Percentiles rank a stretch among this genome's conserved stretches.
phyloP scores from a whole-genome alignment of 768 basidiomycete genomes.

The Sarcomyxa edulis region DNA sequence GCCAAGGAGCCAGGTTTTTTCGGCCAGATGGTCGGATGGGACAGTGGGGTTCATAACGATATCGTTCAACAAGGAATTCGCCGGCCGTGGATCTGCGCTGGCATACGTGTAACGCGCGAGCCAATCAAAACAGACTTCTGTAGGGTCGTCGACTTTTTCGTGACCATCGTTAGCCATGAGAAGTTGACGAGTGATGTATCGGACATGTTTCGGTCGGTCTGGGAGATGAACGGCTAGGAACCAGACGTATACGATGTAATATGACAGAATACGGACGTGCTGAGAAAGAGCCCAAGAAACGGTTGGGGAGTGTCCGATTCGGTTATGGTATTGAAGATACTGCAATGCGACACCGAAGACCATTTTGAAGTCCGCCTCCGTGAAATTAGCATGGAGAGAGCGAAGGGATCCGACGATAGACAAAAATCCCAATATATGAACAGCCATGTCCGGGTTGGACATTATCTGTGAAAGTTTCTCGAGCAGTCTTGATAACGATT shows the following conservation, averaged over 20 bases:
- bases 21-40: conserved; percentile 26
- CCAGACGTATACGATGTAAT: conserved; percentile 91
- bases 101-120: conserved; percentile 91
- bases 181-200: conserved; percentile 83
- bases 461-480: conserved; percentile 91
- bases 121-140: conserved; percentile 98
- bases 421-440: conserved; percentile 94
- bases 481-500: conserved; percentile 72
- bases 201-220: conserved; percentile 75
- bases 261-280: conserved; percentile 86
- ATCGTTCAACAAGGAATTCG: conserved; percentile 72
- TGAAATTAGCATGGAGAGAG: conserved; percentile 82
- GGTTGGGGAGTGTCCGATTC: conserved; percentile 46
- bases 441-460: conserved; percentile 87
- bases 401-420: conserved; percentile 80
- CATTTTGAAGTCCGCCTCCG: conserved; percentile 84
- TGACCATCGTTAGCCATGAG: conserved; percentile 80
- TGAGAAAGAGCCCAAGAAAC: conserved; percentile 86
- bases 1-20: conserved; percentile 85
- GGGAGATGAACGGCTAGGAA: conserved; percentile 83
- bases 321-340: conserved; percentile 89
- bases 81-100: conserved; percentile 87
- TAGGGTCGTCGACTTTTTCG: conserved; percentile 74
- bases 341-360: conserved; percentile 92
- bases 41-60: conserved; percentile 62